phyloP scores from a whole-genome alignment of 73 alveolate species.

The Paramecium sexaurelia region DNA sequence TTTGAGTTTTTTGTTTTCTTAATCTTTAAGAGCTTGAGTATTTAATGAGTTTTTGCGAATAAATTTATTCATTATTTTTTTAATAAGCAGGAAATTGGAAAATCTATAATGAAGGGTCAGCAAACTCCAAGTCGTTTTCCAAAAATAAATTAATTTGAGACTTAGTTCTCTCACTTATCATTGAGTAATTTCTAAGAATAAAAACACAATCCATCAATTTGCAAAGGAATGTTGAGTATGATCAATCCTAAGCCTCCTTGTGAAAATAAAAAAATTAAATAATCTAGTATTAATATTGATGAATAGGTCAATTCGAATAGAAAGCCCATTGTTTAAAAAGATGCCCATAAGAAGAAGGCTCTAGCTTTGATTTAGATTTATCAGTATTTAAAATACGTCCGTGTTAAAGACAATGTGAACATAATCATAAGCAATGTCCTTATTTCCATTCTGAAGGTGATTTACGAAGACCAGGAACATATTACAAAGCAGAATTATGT shows the following conservation, averaged over 20 bases:
- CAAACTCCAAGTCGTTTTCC: neutral
- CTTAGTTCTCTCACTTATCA: constrained; percentile 6
- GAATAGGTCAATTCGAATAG: neutral
- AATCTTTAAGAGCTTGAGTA: neutral
- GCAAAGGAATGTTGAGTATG: constrained; percentile 48
- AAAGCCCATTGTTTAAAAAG: neutral
- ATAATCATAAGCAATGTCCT: constrained; percentile 81
- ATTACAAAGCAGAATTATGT: constrained; percentile 77
- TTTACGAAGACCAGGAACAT: constrained; percentile 70
- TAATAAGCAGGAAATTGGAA: constrained; percentile 18
- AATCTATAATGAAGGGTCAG: neutral
- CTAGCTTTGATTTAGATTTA: constrained; percentile 70
- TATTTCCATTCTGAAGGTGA: constrained; percentile 77
- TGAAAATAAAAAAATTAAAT: neutral
- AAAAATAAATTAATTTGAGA: neutral
- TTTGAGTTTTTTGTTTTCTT: neutral
- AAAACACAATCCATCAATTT: neutral
- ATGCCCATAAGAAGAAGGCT: constrained; percentile 13
- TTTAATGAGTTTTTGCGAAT: neutral
- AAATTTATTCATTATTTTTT: neutral
- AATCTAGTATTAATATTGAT: neutral
- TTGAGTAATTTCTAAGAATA: neutral
- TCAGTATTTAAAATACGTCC: constrained; percentile 74
- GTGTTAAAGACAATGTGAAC: constrained; percentile 72
- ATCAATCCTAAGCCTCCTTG: neutral